Conservation (phyloP, 163 green algal genomes). For the Scenedesmus sp. region DNA sequence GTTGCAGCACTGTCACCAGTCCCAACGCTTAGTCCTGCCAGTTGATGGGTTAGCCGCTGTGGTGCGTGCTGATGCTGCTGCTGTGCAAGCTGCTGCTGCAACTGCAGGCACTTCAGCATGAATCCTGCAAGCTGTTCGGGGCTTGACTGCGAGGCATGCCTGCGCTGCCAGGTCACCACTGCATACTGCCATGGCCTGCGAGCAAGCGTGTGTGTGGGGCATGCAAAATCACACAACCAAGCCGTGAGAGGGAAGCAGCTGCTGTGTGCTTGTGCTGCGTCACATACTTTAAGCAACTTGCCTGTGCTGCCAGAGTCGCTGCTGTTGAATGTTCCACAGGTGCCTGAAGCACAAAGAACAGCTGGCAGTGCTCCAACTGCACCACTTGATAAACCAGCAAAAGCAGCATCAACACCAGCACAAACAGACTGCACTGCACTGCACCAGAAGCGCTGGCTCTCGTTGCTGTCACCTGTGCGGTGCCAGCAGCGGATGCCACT, state of each 20-base stretch:
- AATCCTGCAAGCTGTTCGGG: not conserved
- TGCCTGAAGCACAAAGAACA: no score
- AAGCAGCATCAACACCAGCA: no score
- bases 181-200: not conserved
- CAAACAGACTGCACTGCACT: no score
- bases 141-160: not conserved
- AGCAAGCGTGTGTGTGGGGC: not conserved
- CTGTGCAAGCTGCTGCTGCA: not conserved
- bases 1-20: not conserved
- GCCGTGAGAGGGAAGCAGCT: not conserved
- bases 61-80: not conserved
- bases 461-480: not conserved
- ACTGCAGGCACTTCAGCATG: not conserved
- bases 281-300: not conserved
- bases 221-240: not conserved
- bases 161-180: not conserved
- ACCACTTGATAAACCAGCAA: no score
- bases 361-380: no score
- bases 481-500: not conserved
- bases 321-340: not conserved
- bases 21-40: not conserved
- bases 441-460: no score
- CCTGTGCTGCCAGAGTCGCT: not conserved
- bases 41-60: not conserved
- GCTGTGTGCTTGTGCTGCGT: not conserved